These are phyloP conservation scores for Parachaetomium inaequale DNA, from an alignment of 495 filamentous ascomycete species.

Conservation along the genomic window DNA sequence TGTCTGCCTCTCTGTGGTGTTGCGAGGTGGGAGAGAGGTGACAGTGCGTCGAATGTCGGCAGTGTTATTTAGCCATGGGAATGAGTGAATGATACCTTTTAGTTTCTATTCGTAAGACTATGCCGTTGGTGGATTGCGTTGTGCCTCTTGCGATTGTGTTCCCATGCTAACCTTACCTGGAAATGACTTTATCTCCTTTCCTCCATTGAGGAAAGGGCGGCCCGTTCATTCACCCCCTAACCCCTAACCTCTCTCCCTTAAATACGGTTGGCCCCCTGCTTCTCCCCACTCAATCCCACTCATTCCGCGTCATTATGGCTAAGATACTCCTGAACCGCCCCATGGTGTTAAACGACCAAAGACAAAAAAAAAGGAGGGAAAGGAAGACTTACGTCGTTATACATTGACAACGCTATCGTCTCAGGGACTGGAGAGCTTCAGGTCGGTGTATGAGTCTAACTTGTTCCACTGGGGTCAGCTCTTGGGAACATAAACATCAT, in stretches of 20 bases:
- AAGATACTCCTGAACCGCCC: too few relatives aligned
- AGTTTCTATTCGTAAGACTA: not conserved
- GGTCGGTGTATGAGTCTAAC: too few relatives aligned
- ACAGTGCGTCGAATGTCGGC: not conserved
- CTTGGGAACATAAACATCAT: too few relatives aligned
- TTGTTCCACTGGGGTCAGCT: too few relatives aligned
- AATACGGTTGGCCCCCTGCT: constrained; percentile 15
- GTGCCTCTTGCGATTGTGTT: not conserved
- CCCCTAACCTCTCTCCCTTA: constrained; percentile 12
- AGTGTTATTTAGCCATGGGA: constrained; percentile 13
- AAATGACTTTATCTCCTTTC: not conserved
- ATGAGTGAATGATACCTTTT: constrained; percentile 15
- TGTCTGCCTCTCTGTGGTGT: not conserved
- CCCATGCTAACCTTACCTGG: not conserved
- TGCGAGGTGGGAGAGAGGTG: not conserved
- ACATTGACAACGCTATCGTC: too few relatives aligned
- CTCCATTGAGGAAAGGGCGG: not conserved
- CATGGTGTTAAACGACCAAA: too few relatives aligned
- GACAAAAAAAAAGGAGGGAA: too few relatives aligned
- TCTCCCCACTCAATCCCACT: constrained; percentile 4
- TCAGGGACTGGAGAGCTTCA: too few relatives aligned
- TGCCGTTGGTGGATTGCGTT: not conserved
- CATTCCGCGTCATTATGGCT: too few relatives aligned
- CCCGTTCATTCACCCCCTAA: constrained; percentile 1
- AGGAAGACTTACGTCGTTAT: too few relatives aligned